Evolutionary conservation across 768 basidiomycete species (phyloP).

Genomic region (Chlorophyllum brunneum): DNA sequence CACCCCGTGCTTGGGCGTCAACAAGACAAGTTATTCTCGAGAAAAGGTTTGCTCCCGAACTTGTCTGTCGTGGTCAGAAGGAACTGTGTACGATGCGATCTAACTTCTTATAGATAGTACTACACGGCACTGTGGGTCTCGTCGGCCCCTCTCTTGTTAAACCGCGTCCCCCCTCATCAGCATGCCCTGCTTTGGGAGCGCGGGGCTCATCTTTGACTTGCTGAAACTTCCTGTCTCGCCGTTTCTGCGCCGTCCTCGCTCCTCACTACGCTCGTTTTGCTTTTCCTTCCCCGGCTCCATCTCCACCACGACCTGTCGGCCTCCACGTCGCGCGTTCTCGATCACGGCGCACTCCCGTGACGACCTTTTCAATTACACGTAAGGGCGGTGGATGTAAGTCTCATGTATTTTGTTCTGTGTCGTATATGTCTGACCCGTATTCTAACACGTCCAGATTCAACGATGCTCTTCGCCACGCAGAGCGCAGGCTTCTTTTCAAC

Average conservation of each 20-base stretch:
- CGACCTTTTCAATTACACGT: conserved; percentile 38
- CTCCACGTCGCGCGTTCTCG: conserved; percentile 29
- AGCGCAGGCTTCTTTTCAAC: conserved; percentile 40
- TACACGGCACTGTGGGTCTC: no score
- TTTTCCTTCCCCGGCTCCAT: conserved; percentile 21
- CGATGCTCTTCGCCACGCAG: conserved; percentile 40
- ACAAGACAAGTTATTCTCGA: no score
- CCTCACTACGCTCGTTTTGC: conserved; percentile 19
- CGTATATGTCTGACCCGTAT: conserved; percentile 25
- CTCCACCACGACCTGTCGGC: conserved; percentile 22
- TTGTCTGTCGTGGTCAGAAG: no score
- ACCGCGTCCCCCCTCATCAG: background rate
- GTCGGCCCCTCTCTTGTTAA: no score
- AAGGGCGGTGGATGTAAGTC: conserved; percentile 42
- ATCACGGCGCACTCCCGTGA: conserved; percentile 23
- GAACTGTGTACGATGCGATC: no score
- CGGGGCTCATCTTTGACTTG: conserved; percentile 23
- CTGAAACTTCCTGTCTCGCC: conserved; percentile 19
- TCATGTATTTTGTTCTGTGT: conserved; percentile 22
- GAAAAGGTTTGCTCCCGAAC: no score
- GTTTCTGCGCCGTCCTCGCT: conserved; percentile 16
- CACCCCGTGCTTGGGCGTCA: no score
- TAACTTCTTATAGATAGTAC: no score
- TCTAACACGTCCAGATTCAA: conserved; percentile 32
- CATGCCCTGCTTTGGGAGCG: conserved; percentile 16